These are phyloP conservation scores for Eucalyptus curtisii DNA, from an alignment of 345 rosid species.

Conservation along the genomic window DNA sequence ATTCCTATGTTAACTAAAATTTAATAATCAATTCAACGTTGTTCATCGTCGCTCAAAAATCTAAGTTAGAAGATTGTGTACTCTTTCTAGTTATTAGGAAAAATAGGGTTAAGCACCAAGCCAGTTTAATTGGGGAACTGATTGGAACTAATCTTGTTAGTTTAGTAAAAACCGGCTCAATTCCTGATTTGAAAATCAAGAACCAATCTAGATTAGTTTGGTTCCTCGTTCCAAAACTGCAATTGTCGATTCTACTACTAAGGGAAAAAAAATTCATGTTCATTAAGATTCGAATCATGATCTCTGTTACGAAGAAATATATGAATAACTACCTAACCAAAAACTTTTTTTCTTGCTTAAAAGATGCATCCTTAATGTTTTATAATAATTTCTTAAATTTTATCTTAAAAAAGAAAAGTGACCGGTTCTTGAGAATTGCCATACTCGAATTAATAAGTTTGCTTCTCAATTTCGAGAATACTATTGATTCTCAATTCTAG, in stretches of 20 bases:
- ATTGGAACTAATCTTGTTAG: neutral
- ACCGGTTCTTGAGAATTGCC: rapidly evolving
- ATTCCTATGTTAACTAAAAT: neutral
- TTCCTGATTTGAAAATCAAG: neutral
- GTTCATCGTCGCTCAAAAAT: neutral
- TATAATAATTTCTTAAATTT: neutral
- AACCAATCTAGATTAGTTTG: rapidly evolving
- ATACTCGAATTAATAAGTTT: neutral
- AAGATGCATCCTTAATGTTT: neutral
- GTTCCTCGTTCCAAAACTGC: neutral
- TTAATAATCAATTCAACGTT: neutral
- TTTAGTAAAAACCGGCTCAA: neutral
- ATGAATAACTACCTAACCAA: neutral
- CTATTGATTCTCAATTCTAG: neutral
- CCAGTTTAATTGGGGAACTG: neutral
- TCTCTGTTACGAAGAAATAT: neutral
- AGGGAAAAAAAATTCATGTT: neutral
- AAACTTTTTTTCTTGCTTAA: neutral
- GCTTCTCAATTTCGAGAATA: neutral
- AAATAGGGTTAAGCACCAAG: neutral
- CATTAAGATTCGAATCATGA: neutral
- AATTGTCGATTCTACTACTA: neutral
- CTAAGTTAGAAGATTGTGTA: neutral
- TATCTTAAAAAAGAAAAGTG: too few relatives aligned
- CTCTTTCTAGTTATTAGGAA: neutral